Evolutionary conservation across 768 basidiomycete species (phyloP), one percentile per base, ranked within the genome.

Genomic region (Paxillus ammoniavirescens): DNA sequence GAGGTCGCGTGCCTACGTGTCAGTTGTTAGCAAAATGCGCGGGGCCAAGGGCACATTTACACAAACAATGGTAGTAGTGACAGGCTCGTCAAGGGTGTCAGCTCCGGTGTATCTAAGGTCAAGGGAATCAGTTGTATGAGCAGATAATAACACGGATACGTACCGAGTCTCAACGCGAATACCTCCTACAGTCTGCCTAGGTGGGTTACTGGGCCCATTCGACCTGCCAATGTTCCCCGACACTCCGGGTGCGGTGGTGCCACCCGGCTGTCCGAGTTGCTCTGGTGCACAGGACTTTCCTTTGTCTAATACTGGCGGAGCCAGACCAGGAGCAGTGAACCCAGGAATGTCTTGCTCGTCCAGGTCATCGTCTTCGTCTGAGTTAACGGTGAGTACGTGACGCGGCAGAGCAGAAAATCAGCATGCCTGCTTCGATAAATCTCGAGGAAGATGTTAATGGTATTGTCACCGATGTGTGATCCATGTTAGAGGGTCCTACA

Each of bases 81-180:
- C 80, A 4, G 95, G 93, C 68, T 98, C 95, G 63, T 98, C 95
- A 31, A 98, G 78, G 0, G 95, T 97, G 62, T 95, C 91, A 8
- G 76, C 78, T 9, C 89, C 90, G n/a, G 91, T 79, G 69, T 86
- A 91, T 60, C 91, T 61, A 33, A 36, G 8, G 44, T 9, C 21
- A 5, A 53, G n/a, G 17, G 33, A 49, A 3, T 50, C 5, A 28
- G 21, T 26, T 15, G 5, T 26, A 30, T 8, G 8, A 31, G 5
- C 1, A 30, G 30, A 17, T 38, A 15, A 1, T 15, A 58, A 49
- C 7, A 41, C 4, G 14, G 17, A 56, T 17, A 65, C 80, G 42
- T 68, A 91, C 91, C 95, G 83, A 47, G 91, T 91, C 73, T 98
- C 95, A 2, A 93, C 85, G 61, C 82, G 84, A 45, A 97, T 78